Percentiles rank a stretch among this genome's conserved stretches.
Conservation (phyloP, 1,284 basidiomycete genomes). For the Microbotryum silenes-acaulis region DNA sequence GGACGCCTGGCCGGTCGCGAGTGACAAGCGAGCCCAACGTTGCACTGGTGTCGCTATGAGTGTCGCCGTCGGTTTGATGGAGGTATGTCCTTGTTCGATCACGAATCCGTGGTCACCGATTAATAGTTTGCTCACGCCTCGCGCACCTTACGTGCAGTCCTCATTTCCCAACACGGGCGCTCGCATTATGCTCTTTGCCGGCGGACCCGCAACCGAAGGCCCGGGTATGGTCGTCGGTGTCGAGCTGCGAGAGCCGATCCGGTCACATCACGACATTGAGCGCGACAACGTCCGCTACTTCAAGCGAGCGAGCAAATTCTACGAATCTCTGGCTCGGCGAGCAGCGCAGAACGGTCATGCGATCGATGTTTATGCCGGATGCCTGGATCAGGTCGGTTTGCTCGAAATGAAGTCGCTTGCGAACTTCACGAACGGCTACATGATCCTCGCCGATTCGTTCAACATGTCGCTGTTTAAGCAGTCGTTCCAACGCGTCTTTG, state of each 20-base stretch:
- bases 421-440: constrained; percentile 92
- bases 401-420: constrained; percentile 95
- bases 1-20: constrained; percentile 96
- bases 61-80: constrained; percentile 89
- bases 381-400: constrained; percentile 94
- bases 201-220: constrained; percentile 94
- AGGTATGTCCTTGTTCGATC: constrained; percentile 48
- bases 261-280: constrained; percentile 99
- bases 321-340: constrained; percentile 89
- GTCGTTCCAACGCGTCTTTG: constrained; percentile 87
- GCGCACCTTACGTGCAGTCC: constrained; percentile 48
- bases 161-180: constrained; percentile 94
- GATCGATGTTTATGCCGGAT: constrained; percentile 92
- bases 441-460: constrained; percentile 94
- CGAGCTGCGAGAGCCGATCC: constrained; percentile 93
- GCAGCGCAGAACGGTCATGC: constrained; percentile 91
- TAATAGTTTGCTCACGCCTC: not conserved
- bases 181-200: constrained; percentile 92
- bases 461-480: constrained; percentile 99
- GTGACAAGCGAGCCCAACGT: constrained; percentile 86
- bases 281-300: constrained; percentile 95
- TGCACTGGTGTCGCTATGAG: constrained; percentile 93
- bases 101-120: too few species aligned
- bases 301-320: constrained; percentile 97
- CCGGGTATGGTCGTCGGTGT: constrained; percentile 94